Percentiles rank a stretch among this genome's conserved stretches.
Evolutionary conservation across 2,329 filamentous ascomycete genomes (phyloP).

Genomic region (Aspergillus japonicus): DNA sequence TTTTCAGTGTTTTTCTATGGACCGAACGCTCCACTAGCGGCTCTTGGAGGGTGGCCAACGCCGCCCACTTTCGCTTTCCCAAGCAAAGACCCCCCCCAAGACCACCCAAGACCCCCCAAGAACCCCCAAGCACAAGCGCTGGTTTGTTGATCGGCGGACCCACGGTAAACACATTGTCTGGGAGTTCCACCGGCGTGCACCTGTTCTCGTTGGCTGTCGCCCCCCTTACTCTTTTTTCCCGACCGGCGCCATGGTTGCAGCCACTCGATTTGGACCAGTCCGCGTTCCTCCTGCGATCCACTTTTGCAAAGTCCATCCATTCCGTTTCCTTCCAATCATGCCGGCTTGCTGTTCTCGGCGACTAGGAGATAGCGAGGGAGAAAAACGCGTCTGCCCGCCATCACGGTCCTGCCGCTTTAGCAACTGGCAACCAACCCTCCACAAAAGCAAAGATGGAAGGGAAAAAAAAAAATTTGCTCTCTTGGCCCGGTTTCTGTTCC

Average conservation of each 20-base stretch:
- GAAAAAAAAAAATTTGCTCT: neutral
- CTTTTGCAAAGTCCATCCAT: conserved; percentile 13
- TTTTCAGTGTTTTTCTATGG: no score
- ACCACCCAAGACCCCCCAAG: no score
- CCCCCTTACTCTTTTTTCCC: conserved; percentile 23
- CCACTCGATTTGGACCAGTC: conserved; percentile 27
- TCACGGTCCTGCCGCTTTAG: conserved; percentile 35
- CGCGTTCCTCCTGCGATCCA: conserved; percentile 27
- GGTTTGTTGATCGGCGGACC: conserved; percentile 20
- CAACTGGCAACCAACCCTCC: conserved; percentile 23
- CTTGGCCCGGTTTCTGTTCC: neutral
- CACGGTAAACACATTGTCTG: conserved; percentile 17
- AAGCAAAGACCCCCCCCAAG: no score
- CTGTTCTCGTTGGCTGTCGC: conserved; percentile 20
- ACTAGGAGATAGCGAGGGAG: neutral
- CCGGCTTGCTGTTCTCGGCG: conserved; percentile 22
- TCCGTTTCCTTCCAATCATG: conserved; percentile 29
- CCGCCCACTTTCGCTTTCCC: conserved; percentile 1
- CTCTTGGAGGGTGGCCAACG: conserved; percentile 21
- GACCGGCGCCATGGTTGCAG: conserved; percentile 28
- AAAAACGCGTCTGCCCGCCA: conserved; percentile 27
- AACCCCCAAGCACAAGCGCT: conserved; percentile 4
- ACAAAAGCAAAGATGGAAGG: neutral
- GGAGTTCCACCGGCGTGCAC: conserved; percentile 15
- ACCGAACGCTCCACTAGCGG: conserved; percentile 26